Evolutionary conservation across 2,329 filamentous ascomycete genomes (phyloP), one percentile per base, ranked within the genome.

Genomic region (Epichloe gansuensis): DNA sequence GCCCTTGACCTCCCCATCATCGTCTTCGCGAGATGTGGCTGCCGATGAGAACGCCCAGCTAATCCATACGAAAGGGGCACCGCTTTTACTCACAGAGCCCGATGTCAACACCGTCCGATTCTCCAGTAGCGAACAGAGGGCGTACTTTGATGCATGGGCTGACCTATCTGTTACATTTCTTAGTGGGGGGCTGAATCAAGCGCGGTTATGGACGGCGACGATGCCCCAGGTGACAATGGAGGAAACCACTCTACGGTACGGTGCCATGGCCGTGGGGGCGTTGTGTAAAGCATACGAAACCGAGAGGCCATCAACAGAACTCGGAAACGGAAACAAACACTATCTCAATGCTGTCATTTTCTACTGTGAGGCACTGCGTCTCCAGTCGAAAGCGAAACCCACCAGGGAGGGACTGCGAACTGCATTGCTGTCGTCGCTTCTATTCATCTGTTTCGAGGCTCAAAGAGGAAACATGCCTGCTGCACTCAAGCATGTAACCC

Each of bases 371-470:
- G 69, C 69, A 6, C 57, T 71, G n/a, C 67, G 68, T 3, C 55
- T 70, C 8, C 69, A 71, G 39, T 61, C 67, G 8, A 63, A 65
- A 39, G 68, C 68, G 1, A 62, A 57, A 36, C 66, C 68, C 2
- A 66, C 62, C 2, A 63, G 60, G 5, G 66, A 67, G n/a, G 64
- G 66, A 2, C 54, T 71, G 5, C 61, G 68, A 11, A 71, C 69
- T 2, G 68, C 69, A 0, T 56, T 71, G 50, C 53, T 71, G 6
- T 63, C 69, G 1, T 71, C 69, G 0, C 58, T 71, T 3, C 54
- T 71, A 0, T 71, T 71, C 41, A 67, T 71, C 40, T 70, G 68
- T 51, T 71, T 71, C 36, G 69, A 71, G 45, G 58, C 68, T 2
- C 67, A 69, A 53, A 59, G 69, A 4, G 69, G 68, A 2, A 71